These are phyloP conservation scores for Zanthoxylum bungeanum DNA, from an alignment of 345 rosid genomes.

Conservation along the genomic window DNA sequence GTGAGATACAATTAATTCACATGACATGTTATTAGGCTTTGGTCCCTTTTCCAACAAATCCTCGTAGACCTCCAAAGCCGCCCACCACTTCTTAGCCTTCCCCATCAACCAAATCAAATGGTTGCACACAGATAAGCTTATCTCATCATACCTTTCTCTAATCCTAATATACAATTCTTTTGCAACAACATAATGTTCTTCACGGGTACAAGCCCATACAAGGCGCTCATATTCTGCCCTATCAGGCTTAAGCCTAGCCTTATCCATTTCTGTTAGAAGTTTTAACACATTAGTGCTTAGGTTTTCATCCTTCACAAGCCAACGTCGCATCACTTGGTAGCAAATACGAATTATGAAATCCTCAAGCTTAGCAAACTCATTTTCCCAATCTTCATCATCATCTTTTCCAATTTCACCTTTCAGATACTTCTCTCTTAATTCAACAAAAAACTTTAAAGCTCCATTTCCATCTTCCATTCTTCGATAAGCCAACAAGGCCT, in stretches of 20 bases:
- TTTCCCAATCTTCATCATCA: slow-evolving; percentile 48
- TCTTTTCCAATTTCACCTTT: slow-evolving; percentile 55
- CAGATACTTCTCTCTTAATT: slow-evolving; percentile 51
- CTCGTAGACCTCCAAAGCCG: slow-evolving; percentile 90
- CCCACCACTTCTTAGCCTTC: slow-evolving; percentile 97
- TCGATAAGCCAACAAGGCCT: slow-evolving; percentile 74
- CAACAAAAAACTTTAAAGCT: slow-evolving; percentile 65
- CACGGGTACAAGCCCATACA: slow-evolving; percentile 88
- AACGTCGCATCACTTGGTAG: slow-evolving; percentile 80
- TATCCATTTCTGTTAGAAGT: slow-evolving; percentile 69
- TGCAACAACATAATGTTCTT: slow-evolving; percentile 64
- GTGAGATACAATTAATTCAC: slow-evolving; percentile 69
- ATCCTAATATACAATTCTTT: slow-evolving; percentile 70
- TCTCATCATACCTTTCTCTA: slow-evolving; percentile 54
- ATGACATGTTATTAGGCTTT: slow-evolving; percentile 70
- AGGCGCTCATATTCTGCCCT: slow-evolving; percentile 75
- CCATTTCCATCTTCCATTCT: slow-evolving; percentile 80
- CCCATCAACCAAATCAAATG: slow-evolving; percentile 96
- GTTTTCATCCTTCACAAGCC: slow-evolving; percentile 65
- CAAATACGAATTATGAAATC: slow-evolving; percentile 64
- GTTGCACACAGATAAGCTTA: slow-evolving; percentile 89
- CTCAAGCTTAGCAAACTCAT: slow-evolving; percentile 60
- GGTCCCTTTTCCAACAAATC: slow-evolving; percentile 87
- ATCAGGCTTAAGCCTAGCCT: slow-evolving; percentile 45
- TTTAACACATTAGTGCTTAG: slow-evolving; percentile 51